Conservation (phyloP, 2,329 filamentous ascomycete genomes). For the Penicillium sclerotiorum region DNA sequence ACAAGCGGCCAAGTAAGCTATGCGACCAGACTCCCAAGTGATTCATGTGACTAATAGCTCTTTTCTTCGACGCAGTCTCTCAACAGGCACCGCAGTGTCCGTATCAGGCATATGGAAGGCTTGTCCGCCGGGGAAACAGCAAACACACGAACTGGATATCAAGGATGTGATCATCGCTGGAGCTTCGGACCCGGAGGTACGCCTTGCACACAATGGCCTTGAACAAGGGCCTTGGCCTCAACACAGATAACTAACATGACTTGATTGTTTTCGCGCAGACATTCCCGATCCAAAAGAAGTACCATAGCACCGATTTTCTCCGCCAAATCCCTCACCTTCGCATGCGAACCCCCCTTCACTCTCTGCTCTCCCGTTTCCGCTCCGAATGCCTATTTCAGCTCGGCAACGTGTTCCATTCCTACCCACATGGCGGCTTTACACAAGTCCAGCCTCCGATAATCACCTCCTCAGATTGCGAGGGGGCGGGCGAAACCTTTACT, state of each 20-base stretch:
- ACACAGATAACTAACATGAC: slow-evolving; percentile 14
- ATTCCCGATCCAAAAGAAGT: slow-evolving; percentile 95
- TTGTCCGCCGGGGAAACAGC: slow-evolving; percentile 66
- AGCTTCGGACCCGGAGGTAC: slow-evolving; percentile 75
- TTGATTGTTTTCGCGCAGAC: slow-evolving; percentile 62
- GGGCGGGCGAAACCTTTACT: slow-evolving; percentile 89
- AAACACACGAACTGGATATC: slow-evolving; percentile 81
- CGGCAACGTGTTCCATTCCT: slow-evolving; percentile 70
- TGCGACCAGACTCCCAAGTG: background rate
- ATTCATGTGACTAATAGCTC: slow-evolving; percentile 20
- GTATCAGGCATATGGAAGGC: slow-evolving; percentile 76
- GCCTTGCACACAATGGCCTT: slow-evolving; percentile 31
- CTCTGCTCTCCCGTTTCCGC: slow-evolving; percentile 76
- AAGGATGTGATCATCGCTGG: slow-evolving; percentile 71
- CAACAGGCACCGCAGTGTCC: slow-evolving; percentile 77
- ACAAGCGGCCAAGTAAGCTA: slow-evolving; percentile 69
- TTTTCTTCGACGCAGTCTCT: slow-evolving; percentile 64
- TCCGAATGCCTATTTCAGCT: slow-evolving; percentile 76
- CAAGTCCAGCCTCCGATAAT: slow-evolving; percentile 91
- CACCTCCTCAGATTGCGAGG: slow-evolving; percentile 96
- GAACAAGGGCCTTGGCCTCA: background rate
- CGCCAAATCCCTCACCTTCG: slow-evolving; percentile 87
- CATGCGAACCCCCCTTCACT: slow-evolving; percentile 76
- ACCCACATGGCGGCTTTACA: slow-evolving; percentile 60
- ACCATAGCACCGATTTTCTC: slow-evolving; percentile 85